A percentile compares a stretch with the other conserved stretches of the same genome.
These are phyloP conservation scores for Juncus effusus DNA, from an alignment of 176 grass and related monocot genomes.

Conservation along the genomic window DNA sequence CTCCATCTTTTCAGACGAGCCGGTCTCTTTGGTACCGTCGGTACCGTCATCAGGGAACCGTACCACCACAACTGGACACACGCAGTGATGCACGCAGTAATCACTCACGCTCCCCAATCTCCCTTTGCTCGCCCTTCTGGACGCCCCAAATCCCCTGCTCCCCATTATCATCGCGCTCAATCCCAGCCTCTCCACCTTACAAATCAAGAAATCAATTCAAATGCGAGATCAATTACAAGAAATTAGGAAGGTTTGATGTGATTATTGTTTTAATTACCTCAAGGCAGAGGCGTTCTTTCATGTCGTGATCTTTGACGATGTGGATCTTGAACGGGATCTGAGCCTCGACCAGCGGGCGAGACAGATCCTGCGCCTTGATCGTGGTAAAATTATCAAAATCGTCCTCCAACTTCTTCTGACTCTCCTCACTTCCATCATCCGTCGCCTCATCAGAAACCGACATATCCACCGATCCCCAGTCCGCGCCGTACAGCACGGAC, in stretches of 20 bases:
- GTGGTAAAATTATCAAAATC: slow-evolving; percentile 68
- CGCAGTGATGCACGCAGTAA: slow-evolving; percentile 94
- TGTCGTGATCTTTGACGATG: slow-evolving; percentile 93
- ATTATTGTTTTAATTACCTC: slow-evolving; percentile 34
- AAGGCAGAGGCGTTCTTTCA: slow-evolving; percentile 98
- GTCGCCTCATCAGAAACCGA: slow-evolving; percentile 38
- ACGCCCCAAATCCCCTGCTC: slow-evolving; percentile 81
- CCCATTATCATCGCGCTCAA: slow-evolving; percentile 95
- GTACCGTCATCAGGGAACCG: slow-evolving; percentile 56
- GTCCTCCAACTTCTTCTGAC: slow-evolving; percentile 68
- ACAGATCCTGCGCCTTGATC: slow-evolving; percentile 68
- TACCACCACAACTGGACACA: slow-evolving; percentile 92
- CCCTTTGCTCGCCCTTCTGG: slow-evolving; percentile 55
- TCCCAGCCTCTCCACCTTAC: slow-evolving; percentile 63
- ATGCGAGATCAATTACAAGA: not conserved
- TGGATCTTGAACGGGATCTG: slow-evolving; percentile 87
- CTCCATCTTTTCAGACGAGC: not conserved
- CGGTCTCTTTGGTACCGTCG: slow-evolving; percentile 16
- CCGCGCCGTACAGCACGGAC: slow-evolving; percentile 81
- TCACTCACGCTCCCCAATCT: slow-evolving; percentile 91
- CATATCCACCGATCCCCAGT: slow-evolving; percentile 79
- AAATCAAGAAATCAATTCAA: not conserved
- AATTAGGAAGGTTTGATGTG: too few relatives aligned
- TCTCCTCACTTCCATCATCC: slow-evolving; percentile 30
- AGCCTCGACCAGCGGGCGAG: slow-evolving; percentile 60